A percentile compares a stretch with the other conserved stretches of the same genome.
Evolutionary conservation across 129 eudicot genomes (phyloP).

Genomic region (Flaveria sonorensis): DNA sequence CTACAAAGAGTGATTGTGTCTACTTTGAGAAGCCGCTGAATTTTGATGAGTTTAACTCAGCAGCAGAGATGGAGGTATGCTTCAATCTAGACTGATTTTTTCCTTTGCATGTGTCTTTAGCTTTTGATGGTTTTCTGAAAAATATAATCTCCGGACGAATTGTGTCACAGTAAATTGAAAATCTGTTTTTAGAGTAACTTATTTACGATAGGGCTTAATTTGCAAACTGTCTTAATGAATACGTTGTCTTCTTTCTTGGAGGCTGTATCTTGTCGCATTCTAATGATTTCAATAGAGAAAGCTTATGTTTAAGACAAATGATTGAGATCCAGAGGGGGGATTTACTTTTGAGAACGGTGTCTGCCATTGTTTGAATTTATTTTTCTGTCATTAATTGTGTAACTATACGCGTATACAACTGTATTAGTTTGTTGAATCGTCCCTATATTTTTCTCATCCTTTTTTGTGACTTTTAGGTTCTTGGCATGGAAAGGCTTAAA

Average conservation of each 20-base stretch:
- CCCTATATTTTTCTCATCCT: not conserved
- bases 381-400: not conserved
- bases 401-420: not conserved
- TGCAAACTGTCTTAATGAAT: not conserved
- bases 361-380: not conserved
- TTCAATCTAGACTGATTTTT: not conserved
- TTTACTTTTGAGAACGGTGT: not conserved
- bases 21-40: constrained; percentile 53
- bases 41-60: constrained; percentile 58
- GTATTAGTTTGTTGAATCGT: not conserved
- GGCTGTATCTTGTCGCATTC: not conserved
- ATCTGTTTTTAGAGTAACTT: not conserved
- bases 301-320: constrained; percentile 9
- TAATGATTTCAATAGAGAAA: not conserved
- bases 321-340: not conserved
- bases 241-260: not conserved
- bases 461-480: constrained; percentile 44
- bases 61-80: constrained; percentile 82
- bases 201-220: not conserved
- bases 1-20: constrained; percentile 31
- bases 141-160: not conserved
- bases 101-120: not conserved
- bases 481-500: constrained; percentile 84
- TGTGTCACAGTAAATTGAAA: not conserved
- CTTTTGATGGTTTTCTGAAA: not conserved